Conservation (phyloP, 371 early-diverging fungal genomes). For the Nematocida sp. region DNA sequence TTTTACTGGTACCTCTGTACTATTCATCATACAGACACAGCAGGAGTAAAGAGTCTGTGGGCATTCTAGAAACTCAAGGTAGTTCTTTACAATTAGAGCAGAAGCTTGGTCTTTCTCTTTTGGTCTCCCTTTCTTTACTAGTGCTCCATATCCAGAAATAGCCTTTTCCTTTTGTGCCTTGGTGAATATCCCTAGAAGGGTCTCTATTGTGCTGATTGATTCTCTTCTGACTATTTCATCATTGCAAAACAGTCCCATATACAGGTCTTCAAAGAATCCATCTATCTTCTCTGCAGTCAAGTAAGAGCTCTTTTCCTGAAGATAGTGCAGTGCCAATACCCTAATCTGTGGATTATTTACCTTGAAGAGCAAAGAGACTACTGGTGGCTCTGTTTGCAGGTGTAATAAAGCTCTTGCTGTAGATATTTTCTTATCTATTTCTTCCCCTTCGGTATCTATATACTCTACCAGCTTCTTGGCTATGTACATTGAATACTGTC, state of each 20-base stretch:
- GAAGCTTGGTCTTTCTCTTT: background rate
- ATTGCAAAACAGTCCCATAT: constrained; percentile 52
- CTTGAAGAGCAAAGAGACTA: constrained; percentile 38
- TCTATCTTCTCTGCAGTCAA: constrained; percentile 21
- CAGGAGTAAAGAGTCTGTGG: background rate
- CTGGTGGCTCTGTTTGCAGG: constrained; percentile 37
- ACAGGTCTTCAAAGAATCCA: constrained; percentile 26
- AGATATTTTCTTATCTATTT: constrained; percentile 35
- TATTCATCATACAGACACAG: constrained; percentile 46
- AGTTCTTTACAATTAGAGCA: background rate
- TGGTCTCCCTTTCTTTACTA: background rate
- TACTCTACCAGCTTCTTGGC: constrained; percentile 25
- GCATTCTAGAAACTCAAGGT: background rate
- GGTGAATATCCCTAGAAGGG: background rate
- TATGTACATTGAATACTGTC: constrained; percentile 20
- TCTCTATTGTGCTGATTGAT: constrained; percentile 36
- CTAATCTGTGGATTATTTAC: constrained; percentile 53
- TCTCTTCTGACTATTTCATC: constrained; percentile 51
- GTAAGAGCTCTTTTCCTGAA: constrained; percentile 35
- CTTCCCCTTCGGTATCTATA: background rate
- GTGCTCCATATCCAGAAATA: background rate
- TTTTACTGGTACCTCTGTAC: constrained; percentile 8
- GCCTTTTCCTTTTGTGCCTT: constrained; percentile 1
- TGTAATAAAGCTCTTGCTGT: constrained; percentile 39
- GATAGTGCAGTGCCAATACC: constrained; percentile 25